Percentiles rank a stretch among this genome's conserved stretches.
Conservation (phyloP, 306 rosid genomes). For the Boehmeria nivea region DNA sequence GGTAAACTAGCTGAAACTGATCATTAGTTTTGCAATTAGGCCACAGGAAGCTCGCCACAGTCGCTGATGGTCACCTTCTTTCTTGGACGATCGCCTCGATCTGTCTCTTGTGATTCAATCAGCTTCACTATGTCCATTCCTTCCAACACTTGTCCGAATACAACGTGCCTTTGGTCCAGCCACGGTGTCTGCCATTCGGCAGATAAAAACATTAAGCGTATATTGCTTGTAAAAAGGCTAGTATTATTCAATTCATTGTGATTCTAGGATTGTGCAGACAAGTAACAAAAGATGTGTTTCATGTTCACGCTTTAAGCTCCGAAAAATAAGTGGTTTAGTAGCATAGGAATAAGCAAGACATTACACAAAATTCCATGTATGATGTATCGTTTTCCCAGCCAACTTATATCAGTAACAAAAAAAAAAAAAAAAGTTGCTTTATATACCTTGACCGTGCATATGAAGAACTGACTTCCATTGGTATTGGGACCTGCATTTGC, state of each 20-base stretch:
- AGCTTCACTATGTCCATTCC: slow-evolving; percentile 72
- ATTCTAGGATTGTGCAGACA: background rate
- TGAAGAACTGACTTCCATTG: slow-evolving; percentile 94
- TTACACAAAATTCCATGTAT: background rate
- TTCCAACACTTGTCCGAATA: slow-evolving; percentile 97
- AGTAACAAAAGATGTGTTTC: background rate
- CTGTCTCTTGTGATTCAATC: slow-evolving; percentile 83
- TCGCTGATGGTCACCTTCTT: slow-evolving; percentile 82
- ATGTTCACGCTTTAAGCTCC: no score
- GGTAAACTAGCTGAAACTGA: no score
- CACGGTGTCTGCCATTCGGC: slow-evolving; percentile 73
- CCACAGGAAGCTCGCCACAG: slow-evolving; percentile 82
- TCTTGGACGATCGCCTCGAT: slow-evolving; percentile 87
- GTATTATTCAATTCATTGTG: background rate
- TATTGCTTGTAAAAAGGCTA: background rate
- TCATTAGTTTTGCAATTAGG: slow-evolving; percentile 22
- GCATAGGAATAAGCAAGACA: background rate
- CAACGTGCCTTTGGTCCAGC: slow-evolving; percentile 94
- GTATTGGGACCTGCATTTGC: slow-evolving; percentile 99
- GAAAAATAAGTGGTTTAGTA: no score
- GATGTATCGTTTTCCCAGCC: background rate
- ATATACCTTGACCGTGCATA: slow-evolving; percentile 86
- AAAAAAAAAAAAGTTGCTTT: background rate
- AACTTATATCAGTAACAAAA: background rate
- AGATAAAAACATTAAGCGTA: slow-evolving; percentile 1